Base-by-base conservation (phyloP, 202 grass and related monocot genomes). In the Digitaria exilis region DNA sequence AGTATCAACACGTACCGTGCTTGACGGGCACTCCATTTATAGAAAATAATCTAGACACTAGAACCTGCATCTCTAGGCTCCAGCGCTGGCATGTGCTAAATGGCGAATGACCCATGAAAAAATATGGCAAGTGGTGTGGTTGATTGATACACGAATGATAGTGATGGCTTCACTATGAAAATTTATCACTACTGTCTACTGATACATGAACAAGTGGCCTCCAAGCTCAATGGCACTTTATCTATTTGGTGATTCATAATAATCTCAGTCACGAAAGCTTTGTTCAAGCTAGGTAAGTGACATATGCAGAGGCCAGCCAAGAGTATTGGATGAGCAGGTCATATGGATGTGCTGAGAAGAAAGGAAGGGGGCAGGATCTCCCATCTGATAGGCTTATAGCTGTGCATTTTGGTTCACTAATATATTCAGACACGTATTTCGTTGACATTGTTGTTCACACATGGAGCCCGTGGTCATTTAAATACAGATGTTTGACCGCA, bases 251-350 rank as follows among this genome's bases (percentile, higher is more conserved):
- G 45, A 84, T 19, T 39, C 43, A 2, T 4, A 51, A 32, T 34
- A 58, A 77, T 60, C 28, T 59, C 58, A 26, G 46, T 48, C 73
- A 69, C 41, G 83, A 55, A 61, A 78, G 30, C 73, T 16, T 55
- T 21, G 51, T 78, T 65, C 43, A 65, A 8, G 21, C 14, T 11
- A 18, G 46, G 17, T 63, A 21, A 73, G 58, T 52, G 30, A 29
- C 37, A 3, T 16, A 41, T 21, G 49, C 18, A 74, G 18, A 31
- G 56, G 56, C 56, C 56, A 13, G 13, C 56, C 24, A 2, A 59
- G 56, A 59, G 24, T 3, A 59, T 14, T 59, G 56, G 56, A 28
- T 28, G 56, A 28, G 22, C 24, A 28, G 11, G 4, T 60, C 57
- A 7, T 28, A 16, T 16, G 24, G 22, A 6, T 59, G 56, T 28